phyloP scores from a whole-genome alignment of 1,284 basidiomycete species.

The Exsudoporus floridanus region DNA sequence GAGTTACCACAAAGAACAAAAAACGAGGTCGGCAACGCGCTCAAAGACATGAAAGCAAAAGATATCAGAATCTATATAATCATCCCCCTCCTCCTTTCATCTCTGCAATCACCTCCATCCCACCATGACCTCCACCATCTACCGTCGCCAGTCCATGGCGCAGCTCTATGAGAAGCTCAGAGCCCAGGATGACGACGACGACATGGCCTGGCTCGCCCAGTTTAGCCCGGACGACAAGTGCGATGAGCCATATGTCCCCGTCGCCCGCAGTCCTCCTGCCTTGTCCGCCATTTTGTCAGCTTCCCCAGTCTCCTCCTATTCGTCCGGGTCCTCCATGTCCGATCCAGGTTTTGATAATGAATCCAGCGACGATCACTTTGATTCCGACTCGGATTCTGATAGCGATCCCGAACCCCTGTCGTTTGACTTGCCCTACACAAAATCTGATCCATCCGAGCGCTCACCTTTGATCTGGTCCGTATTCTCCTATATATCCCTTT shows the following conservation, averaged over 20 bases:
- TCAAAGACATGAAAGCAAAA: conserved; percentile 40
- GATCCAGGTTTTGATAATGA: conserved; percentile 22
- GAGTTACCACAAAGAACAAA: conserved; percentile 42
- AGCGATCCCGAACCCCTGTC: conserved; percentile 23
- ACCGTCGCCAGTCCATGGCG: conserved; percentile 37
- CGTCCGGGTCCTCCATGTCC: conserved; percentile 24
- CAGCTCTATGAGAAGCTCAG: conserved; percentile 37
- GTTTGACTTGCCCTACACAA: conserved; percentile 15
- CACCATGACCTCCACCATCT: conserved; percentile 33
- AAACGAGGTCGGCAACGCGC: conserved; percentile 41
- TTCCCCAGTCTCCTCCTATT: conserved; percentile 23
- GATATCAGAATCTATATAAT: conserved; percentile 34
- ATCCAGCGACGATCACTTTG: conserved; percentile 24
- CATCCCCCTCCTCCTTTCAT: conserved; percentile 19
- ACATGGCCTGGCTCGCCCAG: conserved; percentile 37
- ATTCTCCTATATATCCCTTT: neutral
- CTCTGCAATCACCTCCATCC: conserved; percentile 11
- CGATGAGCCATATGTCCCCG: conserved; percentile 28
- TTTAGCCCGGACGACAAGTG: conserved; percentile 36
- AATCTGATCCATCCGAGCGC: conserved; percentile 9
- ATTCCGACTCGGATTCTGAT: conserved; percentile 33
- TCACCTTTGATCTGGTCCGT: conserved; percentile 29
- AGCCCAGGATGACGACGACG: conserved; percentile 37
- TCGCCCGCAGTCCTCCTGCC: conserved; percentile 20
- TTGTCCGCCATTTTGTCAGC: conserved; percentile 32